phyloP scores from a whole-genome alignment of 257 asterid species.

The Ehretia macrophylla region DNA sequence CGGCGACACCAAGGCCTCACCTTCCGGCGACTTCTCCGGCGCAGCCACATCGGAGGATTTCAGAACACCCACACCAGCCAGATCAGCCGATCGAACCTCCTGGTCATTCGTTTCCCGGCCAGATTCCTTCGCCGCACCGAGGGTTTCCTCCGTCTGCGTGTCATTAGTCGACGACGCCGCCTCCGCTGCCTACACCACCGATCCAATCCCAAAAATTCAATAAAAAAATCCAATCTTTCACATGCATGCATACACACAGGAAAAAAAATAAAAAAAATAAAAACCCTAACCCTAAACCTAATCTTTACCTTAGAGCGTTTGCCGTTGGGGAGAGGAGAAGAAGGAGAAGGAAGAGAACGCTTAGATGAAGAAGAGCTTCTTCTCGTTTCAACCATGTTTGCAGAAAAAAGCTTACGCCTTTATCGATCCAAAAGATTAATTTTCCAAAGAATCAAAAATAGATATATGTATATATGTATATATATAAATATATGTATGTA shows the following conservation, averaged over 20 bases:
- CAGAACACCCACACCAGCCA: conserved; percentile 31
- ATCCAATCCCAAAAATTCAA: conserved; percentile 13
- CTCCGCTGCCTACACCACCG: conserved; percentile 68
- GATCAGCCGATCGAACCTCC: conserved; percentile 69
- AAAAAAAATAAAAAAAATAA: not conserved
- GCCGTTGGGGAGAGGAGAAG: conserved; percentile 51
- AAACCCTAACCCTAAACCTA: conserved; percentile 14
- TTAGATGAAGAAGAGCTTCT: conserved; percentile 79
- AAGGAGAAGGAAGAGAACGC: conserved; percentile 54
- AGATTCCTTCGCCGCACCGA: conserved; percentile 28
- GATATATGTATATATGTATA: not conserved
- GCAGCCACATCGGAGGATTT: conserved; percentile 38
- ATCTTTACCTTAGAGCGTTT: conserved; percentile 82
- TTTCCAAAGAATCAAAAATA: not conserved
- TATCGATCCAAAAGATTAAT: conserved; percentile 9
- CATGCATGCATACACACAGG: conserved; percentile 12
- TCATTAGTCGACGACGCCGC: conserved; percentile 55
- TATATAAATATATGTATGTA: not conserved
- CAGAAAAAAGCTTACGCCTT: conserved; percentile 17
- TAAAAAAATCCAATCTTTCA: not conserved
- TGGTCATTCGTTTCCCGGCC: conserved; percentile 36
- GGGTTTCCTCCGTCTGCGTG: conserved; percentile 34
- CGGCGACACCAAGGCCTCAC: conserved; percentile 31
- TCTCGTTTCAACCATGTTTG: conserved; percentile 79
- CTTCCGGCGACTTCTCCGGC: conserved; percentile 44